Base-by-base conservation (phyloP, 2,329 filamentous ascomycete genomes). In the Claviceps digitariae region DNA sequence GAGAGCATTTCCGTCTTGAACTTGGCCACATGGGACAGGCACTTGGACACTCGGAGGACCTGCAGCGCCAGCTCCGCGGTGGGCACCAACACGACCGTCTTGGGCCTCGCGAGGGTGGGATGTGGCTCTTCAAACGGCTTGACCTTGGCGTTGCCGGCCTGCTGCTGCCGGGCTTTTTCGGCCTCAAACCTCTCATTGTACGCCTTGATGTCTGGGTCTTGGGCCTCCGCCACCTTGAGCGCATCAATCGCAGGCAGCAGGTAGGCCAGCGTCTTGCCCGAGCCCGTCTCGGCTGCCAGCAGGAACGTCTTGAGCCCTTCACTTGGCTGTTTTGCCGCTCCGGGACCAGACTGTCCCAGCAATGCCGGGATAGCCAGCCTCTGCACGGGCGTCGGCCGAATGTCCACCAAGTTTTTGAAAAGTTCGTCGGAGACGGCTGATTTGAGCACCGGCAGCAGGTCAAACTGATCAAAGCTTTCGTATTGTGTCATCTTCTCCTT, bases 251-350 rank as follows among this genome's bases (percentile, higher is more conserved):
- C 78, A 0, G 93, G 94, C 5, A 96, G 70, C 5, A 97, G 73
- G 64, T 98, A 98, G 9, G 93, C 89, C 57, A 98, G 74, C 1
- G 93, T 98, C 74, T 98, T 98, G 56, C 93, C 93, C 0, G 93
- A 97, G 13, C 93, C 93, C 0, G 93, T 98, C 73, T 98, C 93
- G 12, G 93, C 93, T 4, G 93, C 93, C 50, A 98, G 75, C 13
- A 98, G 76, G 64, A 88, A 96, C 1, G 68, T 68, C 43, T 61
- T 56, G 50, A 58, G 56, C 70, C 73, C 78, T 55, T 70, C 69
- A 59, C 63, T 76, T 53, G 61, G 53, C 2, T 50, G 56, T 51
- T 64, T 66, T n/a, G 55, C 49, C 46, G 61, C 57, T 20, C 60
- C 59, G 4, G 61, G 55, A 7, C 57, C 56, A 25, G 74, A 65